Conservation (phyloP, 768 basidiomycete species). For the Pleurotus ostreatus region DNA sequence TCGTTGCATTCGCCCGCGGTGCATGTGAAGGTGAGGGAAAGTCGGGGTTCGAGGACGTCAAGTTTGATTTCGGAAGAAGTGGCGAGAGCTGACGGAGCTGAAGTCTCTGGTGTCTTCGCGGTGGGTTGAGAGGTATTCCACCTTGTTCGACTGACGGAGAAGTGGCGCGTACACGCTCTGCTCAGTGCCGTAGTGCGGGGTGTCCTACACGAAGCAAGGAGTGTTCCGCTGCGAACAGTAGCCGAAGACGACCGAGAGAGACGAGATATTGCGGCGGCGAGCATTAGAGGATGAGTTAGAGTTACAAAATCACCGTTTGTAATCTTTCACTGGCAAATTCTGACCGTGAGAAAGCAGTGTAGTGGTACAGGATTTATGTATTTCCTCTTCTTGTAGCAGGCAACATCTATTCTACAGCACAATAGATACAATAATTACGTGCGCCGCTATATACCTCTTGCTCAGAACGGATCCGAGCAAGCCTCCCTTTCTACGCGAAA, state of each 20-base stretch:
- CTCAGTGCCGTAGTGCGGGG: background rate
- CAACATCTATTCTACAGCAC: constrained; percentile 5
- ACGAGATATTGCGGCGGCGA: too few relatives aligned
- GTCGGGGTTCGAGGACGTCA: constrained; percentile 43
- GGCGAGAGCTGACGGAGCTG: background rate
- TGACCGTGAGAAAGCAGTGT: background rate
- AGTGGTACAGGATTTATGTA: background rate
- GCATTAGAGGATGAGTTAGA: too few relatives aligned
- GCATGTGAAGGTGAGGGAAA: constrained; percentile 85
- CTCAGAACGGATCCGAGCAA: background rate
- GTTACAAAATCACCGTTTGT: too few relatives aligned
- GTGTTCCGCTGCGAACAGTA: too few relatives aligned
- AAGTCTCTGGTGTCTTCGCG: background rate
- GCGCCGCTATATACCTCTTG: constrained; percentile 1
- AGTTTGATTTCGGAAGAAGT: background rate
- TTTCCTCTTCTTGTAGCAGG: background rate
- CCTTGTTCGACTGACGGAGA: background rate
- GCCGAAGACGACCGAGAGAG: background rate
- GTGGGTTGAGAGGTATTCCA: background rate
- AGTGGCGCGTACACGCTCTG: background rate
- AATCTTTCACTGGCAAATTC: background rate
- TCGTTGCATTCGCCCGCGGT: constrained; percentile 66
- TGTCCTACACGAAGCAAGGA: too few relatives aligned
- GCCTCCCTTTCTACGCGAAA: background rate
- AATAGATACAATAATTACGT: constrained; percentile 9